These are phyloP conservation scores for Skeletonema costatum DNA, from an alignment of 108 stramenopile genomes.

Conservation along the genomic window DNA sequence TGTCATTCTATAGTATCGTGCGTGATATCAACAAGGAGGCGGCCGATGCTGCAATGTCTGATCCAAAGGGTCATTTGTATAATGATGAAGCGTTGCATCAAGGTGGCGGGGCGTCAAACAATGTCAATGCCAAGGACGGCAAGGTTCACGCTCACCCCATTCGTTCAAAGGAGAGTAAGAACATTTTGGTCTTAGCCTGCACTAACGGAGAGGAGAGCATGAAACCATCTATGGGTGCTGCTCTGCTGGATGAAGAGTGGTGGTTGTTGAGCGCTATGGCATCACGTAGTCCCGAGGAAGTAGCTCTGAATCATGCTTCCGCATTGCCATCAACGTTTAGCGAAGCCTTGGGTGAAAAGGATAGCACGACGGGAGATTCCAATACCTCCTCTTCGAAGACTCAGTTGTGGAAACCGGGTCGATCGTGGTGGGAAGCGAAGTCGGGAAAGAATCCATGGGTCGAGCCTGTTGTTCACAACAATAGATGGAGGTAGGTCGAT, in stretches of 20 bases:
- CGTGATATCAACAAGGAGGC: constrained; percentile 91
- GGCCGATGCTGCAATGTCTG: constrained; percentile 30
- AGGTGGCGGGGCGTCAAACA: neutral
- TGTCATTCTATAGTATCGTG: constrained; percentile 80
- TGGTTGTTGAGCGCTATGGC: constrained; percentile 79
- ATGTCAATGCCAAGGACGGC: constrained; percentile 42
- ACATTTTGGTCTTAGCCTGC: constrained; percentile 28
- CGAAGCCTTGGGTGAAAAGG: constrained; percentile 87
- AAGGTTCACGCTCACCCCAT: constrained; percentile 43
- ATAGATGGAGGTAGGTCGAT: constrained; percentile 82
- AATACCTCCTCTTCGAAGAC: constrained; percentile 49
- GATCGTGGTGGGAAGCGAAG: constrained; percentile 93
- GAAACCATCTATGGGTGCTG: constrained; percentile 37
- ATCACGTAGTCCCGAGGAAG: constrained; percentile 37
- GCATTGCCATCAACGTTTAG: constrained; percentile 76
- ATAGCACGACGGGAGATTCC: constrained; percentile 9
- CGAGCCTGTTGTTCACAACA: constrained; percentile 86
- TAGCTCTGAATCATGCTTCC: constrained; percentile 43
- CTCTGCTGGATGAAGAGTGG: constrained; percentile 83
- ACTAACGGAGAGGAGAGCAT: neutral
- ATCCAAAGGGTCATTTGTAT: constrained; percentile 25
- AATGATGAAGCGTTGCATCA: constrained; percentile 12
- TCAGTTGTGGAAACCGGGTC: constrained; percentile 88
- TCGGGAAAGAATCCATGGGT: constrained; percentile 90
- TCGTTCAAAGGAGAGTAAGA: constrained; percentile 28